Evolutionary conservation across 768 basidiomycete genomes (phyloP).

Genomic region (Kwoniella europaea): DNA sequence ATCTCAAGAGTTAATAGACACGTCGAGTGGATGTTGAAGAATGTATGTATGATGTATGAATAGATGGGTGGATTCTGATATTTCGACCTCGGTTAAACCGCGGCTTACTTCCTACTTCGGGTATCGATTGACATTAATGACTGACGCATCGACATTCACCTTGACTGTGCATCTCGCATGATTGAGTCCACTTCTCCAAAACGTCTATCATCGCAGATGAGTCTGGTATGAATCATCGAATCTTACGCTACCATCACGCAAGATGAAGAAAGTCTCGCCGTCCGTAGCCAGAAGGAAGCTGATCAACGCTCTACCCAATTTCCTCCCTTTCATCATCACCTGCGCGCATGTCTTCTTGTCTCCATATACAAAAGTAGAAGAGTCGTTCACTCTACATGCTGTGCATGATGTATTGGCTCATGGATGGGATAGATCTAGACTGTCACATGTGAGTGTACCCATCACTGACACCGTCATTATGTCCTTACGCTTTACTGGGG

Average conservation of each 20-base stretch:
- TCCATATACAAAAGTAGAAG: conserved; percentile 96
- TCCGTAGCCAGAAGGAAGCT: conserved; percentile 25
- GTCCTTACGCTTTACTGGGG: background rate
- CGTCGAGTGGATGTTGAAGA: background rate
- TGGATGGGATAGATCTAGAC: conserved; percentile 61
- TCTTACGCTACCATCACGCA: background rate
- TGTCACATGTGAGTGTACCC: conserved; percentile 21
- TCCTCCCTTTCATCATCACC: conserved; percentile 36
- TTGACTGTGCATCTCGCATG: too few species aligned
- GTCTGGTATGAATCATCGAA: background rate
- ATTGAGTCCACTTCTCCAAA: too few species aligned
- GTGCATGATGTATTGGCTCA: conserved; percentile 83
- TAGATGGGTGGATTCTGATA: background rate
- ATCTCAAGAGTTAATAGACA: too few species aligned
- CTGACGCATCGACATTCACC: too few species aligned
- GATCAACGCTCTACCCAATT: conserved; percentile 21
- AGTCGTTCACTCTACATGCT: conserved; percentile 93
- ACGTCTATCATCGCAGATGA: too few species aligned
- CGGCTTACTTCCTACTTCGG: background rate
- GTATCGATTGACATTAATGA: background rate
- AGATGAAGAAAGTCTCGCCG: conserved; percentile 8
- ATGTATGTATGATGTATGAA: conserved; percentile 9
- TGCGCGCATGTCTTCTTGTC: conserved; percentile 71
- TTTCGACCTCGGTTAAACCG: conserved; percentile 1
- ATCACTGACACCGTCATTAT: background rate